Percentiles rank a stretch among this genome's conserved stretches.
These are phyloP conservation scores for Verticillium tricorpus DNA, from an alignment of 2,329 filamentous ascomycete species.

Conservation along the genomic window DNA sequence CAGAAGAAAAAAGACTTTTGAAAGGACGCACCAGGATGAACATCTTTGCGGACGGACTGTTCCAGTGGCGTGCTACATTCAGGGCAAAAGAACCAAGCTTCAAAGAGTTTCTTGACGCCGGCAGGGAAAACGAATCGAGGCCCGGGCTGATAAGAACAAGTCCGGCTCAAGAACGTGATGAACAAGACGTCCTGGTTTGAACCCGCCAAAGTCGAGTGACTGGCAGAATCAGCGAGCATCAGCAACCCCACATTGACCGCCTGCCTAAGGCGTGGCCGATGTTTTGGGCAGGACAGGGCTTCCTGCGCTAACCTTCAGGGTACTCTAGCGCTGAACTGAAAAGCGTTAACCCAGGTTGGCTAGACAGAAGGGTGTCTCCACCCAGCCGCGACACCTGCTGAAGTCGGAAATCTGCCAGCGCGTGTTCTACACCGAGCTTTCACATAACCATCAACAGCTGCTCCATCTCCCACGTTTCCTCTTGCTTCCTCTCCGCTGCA, in stretches of 20 bases:
- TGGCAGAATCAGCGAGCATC: conserved; percentile 10
- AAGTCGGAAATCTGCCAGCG: not conserved
- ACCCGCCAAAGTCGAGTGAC: not conserved
- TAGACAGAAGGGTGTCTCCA: not conserved
- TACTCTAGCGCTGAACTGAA: not conserved
- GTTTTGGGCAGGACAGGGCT: not conserved
- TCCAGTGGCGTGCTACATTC: not conserved
- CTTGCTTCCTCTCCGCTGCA: not conserved
- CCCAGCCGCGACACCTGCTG: not conserved
- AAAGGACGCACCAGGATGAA: conserved; percentile 40
- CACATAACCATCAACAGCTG: not conserved
- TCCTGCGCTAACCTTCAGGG: not conserved
- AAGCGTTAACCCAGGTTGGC: not conserved
- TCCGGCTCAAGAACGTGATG: not conserved
- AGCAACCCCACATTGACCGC: conserved; percentile 3
- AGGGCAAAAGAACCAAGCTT: not conserved
- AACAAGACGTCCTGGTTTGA: not conserved
- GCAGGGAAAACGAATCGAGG: not conserved
- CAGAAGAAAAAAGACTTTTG: not conserved
- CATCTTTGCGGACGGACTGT: conserved; percentile 26
- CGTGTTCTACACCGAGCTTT: not conserved
- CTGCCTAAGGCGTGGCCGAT: not conserved
- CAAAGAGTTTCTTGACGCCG: not conserved
- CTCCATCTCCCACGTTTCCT: not conserved
- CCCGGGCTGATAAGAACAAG: not conserved